Conservation (phyloP, 495 filamentous ascomycete genomes). For the Trichoderma orchidacearum region DNA sequence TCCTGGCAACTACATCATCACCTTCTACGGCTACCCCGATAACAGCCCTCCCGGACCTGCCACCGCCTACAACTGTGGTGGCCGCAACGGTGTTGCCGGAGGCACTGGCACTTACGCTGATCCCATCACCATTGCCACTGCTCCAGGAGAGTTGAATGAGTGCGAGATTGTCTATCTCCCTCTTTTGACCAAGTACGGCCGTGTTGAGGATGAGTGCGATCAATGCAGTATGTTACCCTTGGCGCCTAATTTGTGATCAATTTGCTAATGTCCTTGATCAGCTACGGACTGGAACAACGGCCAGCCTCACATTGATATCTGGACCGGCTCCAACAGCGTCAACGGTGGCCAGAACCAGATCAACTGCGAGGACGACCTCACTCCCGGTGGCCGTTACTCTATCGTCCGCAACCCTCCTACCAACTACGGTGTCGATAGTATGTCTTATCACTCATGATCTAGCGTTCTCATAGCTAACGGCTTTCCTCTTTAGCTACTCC, state of each 20-base stretch:
- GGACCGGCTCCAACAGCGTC: slow-evolving; percentile 21
- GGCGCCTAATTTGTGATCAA: not conserved
- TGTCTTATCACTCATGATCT: not conserved
- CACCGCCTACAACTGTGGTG: slow-evolving; percentile 24
- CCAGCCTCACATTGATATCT: slow-evolving; percentile 24
- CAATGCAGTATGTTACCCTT: slow-evolving; percentile 7
- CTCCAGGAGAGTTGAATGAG: slow-evolving; percentile 19
- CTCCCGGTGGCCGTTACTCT: slow-evolving; percentile 7
- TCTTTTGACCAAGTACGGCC: slow-evolving; percentile 29
- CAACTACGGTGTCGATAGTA: slow-evolving; percentile 10
- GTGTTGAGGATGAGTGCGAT: slow-evolving; percentile 10
- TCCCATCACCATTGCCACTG: slow-evolving; percentile 32
- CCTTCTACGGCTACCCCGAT: slow-evolving; percentile 28
- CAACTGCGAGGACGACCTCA: slow-evolving; percentile 23
- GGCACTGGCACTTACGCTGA: slow-evolving; percentile 29
- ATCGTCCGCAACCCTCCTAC: slow-evolving; percentile 8
- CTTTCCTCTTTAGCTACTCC: slow-evolving; percentile 7
- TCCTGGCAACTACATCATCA: slow-evolving; percentile 11
- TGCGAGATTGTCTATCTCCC: slow-evolving; percentile 35
- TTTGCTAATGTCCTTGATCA: slow-evolving; percentile 5
- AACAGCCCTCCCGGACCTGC: slow-evolving; percentile 25
- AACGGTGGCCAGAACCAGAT: not conserved
- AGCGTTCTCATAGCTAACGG: too few species aligned
- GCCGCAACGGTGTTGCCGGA: too few species aligned
- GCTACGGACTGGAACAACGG: slow-evolving; percentile 15